Percentiles rank a stretch among this genome's conserved stretches.
phyloP scores from a whole-genome alignment of 441 rosid species.

The Populus trichocarpa region DNA sequence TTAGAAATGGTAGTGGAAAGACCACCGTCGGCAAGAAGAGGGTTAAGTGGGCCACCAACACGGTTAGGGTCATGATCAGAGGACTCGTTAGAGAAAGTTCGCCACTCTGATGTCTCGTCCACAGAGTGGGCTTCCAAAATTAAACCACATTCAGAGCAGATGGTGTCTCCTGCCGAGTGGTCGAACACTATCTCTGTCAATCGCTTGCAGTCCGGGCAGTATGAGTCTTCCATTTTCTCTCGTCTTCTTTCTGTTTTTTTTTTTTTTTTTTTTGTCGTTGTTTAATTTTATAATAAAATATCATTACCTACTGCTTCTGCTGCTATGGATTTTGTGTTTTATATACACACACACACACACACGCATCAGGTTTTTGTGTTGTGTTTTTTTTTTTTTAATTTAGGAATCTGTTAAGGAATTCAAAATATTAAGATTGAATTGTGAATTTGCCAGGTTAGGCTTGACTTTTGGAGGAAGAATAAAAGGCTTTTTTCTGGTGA shows the following conservation, averaged over 20 bases:
- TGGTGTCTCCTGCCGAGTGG: slow-evolving; percentile 46
- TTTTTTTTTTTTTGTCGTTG: neutral
- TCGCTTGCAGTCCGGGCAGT: slow-evolving; percentile 41
- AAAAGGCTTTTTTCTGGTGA: too few species aligned
- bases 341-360: too few species aligned
- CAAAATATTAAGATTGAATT: too few species aligned
- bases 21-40: slow-evolving; percentile 37
- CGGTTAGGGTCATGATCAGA: slow-evolving; percentile 42
- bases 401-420: too few species aligned
- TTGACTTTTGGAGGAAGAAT: neutral
- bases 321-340: neutral
- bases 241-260: neutral
- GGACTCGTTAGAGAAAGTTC: slow-evolving; percentile 40
- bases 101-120: slow-evolving; percentile 53
- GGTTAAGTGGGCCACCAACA: slow-evolving; percentile 49
- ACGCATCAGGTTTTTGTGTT: neutral
- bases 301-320: neutral
- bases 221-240: slow-evolving; percentile 36
- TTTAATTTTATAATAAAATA: neutral
- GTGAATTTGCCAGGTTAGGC: neutral
- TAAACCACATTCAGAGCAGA: slow-evolving; percentile 52
- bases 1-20: slow-evolving; percentile 46
- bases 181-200: slow-evolving; percentile 47
- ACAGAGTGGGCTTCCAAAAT: slow-evolving; percentile 42
- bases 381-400: too few species aligned